These are phyloP conservation scores for Pythium myriotylum DNA, from an alignment of 352 stramenopile species.

Conservation along the genomic window DNA sequence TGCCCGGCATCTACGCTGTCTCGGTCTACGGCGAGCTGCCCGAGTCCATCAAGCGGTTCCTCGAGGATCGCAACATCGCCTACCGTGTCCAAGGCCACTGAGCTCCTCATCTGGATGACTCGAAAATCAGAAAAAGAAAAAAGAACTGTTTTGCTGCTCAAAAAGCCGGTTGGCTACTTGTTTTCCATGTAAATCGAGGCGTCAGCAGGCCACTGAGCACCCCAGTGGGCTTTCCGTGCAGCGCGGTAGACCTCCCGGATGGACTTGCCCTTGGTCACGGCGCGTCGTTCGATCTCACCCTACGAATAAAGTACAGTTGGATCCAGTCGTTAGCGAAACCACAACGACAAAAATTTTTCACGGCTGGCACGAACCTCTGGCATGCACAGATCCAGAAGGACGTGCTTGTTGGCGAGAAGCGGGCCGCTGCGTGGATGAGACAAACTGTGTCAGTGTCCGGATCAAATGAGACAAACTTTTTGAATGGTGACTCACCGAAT, in stretches of 20 bases:
- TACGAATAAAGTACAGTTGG: conserved; percentile 23
- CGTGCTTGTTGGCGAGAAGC: conserved; percentile 74
- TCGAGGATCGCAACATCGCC: conserved; percentile 86
- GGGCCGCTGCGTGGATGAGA: conserved; percentile 37
- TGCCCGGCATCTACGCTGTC: conserved; percentile 88
- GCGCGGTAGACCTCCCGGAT: conserved; percentile 82
- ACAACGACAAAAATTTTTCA: background rate
- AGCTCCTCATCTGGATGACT: background rate
- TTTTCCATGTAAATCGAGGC: conserved; percentile 52
- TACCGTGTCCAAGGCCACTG: conserved; percentile 67
- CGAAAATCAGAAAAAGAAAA: too few species aligned
- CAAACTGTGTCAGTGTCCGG: background rate
- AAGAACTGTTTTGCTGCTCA: background rate
- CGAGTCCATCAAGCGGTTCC: conserved; percentile 88
- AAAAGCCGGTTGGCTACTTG: conserved; percentile 11
- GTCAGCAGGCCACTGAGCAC: conserved; percentile 70
- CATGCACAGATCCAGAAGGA: conserved; percentile 83
- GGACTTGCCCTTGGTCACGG: conserved; percentile 74
- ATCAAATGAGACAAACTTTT: background rate
- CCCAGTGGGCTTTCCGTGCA: conserved; percentile 83
- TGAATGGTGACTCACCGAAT: conserved; percentile 40
- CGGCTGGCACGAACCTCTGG: conserved; percentile 46
- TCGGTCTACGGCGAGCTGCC: conserved; percentile 83
- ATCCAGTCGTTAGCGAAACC: conserved; percentile 13
- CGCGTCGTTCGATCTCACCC: conserved; percentile 76